Conservation (phyloP, 345 rosid genomes). For the Microcos paniculata region DNA sequence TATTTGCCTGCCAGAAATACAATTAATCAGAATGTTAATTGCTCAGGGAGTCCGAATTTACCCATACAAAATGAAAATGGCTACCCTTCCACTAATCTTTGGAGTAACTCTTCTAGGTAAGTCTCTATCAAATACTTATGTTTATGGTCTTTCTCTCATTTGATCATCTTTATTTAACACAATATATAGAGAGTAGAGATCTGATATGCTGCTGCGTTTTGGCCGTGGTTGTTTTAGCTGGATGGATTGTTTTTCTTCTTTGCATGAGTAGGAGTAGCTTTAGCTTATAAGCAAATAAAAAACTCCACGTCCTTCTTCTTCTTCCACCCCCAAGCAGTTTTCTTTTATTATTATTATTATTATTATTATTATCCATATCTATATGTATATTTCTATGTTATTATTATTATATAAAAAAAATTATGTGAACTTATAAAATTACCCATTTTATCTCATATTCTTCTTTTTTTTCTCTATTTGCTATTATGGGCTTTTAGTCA, state of each 20-base stretch:
- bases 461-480: too few relatives aligned
- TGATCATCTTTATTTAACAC: neutral
- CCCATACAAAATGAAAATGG: slow-evolving; percentile 20
- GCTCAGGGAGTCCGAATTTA: slow-evolving; percentile 23
- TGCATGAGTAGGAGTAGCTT: slow-evolving; percentile 6
- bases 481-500: too few relatives aligned
- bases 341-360: too few relatives aligned
- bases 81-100: slow-evolving; percentile 19
- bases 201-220: neutral
- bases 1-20: slow-evolving; percentile 19
- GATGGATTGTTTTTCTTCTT: neutral
- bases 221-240: neutral
- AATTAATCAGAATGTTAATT: slow-evolving; percentile 5
- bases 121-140: neutral
- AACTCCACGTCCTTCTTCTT: neutral
- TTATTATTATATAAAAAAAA: too few relatives aligned
- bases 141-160: too few relatives aligned
- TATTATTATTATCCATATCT: too few relatives aligned
- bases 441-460: too few relatives aligned
- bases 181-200: neutral
- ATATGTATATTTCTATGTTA: too few relatives aligned
- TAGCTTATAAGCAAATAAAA: neutral
- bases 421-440: too few relatives aligned
- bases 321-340: too few relatives aligned
- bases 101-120: slow-evolving; percentile 46